Base-by-base conservation (phyloP, 1,284 basidiomycete genomes). In the Leccinum variabile region DNA sequence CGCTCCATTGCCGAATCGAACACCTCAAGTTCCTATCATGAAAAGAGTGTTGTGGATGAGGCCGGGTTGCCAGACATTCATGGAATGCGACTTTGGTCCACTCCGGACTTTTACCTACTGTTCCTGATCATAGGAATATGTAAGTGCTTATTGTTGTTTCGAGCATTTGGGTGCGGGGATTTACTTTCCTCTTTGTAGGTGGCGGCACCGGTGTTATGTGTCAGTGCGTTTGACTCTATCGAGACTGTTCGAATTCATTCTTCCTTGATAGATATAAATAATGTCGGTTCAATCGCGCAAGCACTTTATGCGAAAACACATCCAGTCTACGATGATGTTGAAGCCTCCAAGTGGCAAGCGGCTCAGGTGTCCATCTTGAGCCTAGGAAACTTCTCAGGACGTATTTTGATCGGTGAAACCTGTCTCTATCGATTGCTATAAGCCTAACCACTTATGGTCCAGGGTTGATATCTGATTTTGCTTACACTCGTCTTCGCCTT, bases 181-280 rank as follows among this genome's bases (percentile, higher is more conserved):
- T 61, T 28, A 63, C 28, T 14, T 56, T 50, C 3, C 7, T 57
- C 56, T 58, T 56, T 53, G 57, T 64, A 93, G 92, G 97, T 63
- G 89, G 88, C 63, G 95, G 95, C 13, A 94, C 91, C 1, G 95
- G 95, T 0, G 68, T 98, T 37, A 93, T 95, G 88, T 96, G 91
- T 92, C 72, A 63, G 88, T 77, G 13, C 7, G 32, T 50, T 35
- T 30, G 35, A 41, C 22, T 28, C 50, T 14, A 6, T 30, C 5
- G 5, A 32, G 11, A 6, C 4, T 9, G 6, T 41, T 22, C 1
- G 1, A 9, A 33, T 53, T 64, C 11, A 60, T 52, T 39, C 22
- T 60, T 35, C 56, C 35, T 44, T 9, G 32, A 13, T 66, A 92
- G 90, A 92, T 70, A 97, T 97, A 79, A 97, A 97, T 77, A 98